Base-by-base conservation (phyloP, 1,284 basidiomycete genomes). In the Pterula multifida region DNA sequence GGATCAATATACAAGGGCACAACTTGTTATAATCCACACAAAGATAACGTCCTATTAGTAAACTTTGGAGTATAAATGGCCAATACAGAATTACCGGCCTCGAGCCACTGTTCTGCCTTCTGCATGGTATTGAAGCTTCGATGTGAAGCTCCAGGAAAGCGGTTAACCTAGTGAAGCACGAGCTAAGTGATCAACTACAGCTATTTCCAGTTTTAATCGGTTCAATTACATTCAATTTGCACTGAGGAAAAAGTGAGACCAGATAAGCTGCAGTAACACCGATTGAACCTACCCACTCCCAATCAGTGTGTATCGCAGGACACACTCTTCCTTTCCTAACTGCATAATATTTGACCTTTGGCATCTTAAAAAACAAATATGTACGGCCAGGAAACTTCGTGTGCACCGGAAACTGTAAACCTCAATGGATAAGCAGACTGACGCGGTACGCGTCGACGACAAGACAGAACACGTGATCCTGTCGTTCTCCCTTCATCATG, bases 261-360 rank as follows among this genome's bases (percentile, higher is more conserved):
- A 45, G 22, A 19, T 47, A 19, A 47, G 45, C 19, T 19, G 45
- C 4, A n/a, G 9, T 24, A 4, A 17, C 11, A 47, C 6, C 22
- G 12, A 24, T 9, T 24, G 45, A 23, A 47, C 45, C 11, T 13
- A 47, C 45, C 9, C 22, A 3, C 9, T 47, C 6, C 45, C 45
- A 47, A 23, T 24, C 22, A 47, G 22, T 11, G 19, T 47, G 26
- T 13, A 47, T 25, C 13, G 22, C 26, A 23, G 45, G 45, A 13
- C 22, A 24, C 9, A 25, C 45, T 26, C 45, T 24, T 4, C 45
- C 45, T 19, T 26, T 47, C 45, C 19, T 47, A 22, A 47, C 45
- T 11, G 45, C 45, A 26, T 47, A 47, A 13, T 4, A 47, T 28
- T 47, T 47, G 23, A 28, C 45, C 19, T 47, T 47, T 3, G 45